Conservation (phyloP, 345 rosid species). For the Hibiscus tridactylites region DNA sequence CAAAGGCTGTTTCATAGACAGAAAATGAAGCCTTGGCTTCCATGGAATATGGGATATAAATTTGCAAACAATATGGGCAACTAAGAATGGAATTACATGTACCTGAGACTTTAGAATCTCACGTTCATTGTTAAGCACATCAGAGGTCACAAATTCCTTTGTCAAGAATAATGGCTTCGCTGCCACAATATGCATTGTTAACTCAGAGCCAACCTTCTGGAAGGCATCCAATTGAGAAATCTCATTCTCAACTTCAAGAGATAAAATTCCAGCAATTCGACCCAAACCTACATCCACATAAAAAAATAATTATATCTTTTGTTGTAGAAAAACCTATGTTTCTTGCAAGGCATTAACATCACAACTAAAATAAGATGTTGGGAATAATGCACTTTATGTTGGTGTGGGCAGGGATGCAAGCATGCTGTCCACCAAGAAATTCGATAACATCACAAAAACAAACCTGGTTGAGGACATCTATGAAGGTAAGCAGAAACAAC, state of each 20-base stretch:
- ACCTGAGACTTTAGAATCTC: constrained; percentile 95
- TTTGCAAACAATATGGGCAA: background rate
- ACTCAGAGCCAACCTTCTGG: constrained; percentile 69
- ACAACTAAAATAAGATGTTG: background rate
- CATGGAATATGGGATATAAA: no score
- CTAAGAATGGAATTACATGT: constrained; percentile 1
- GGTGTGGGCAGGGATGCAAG: background rate
- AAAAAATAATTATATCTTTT: constrained; percentile 1
- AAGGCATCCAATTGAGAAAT: constrained; percentile 47
- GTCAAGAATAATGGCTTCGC: constrained; percentile 74
- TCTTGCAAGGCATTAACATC: background rate
- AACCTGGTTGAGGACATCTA: constrained; percentile 72
- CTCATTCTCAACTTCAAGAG: constrained; percentile 61
- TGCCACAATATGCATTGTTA: constrained; percentile 98
- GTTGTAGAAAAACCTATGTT: background rate
- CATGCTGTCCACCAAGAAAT: constrained; percentile 1
- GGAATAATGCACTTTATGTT: background rate
- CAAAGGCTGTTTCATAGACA: background rate
- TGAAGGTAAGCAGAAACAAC: constrained; percentile 82
- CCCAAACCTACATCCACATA: constrained; percentile 60
- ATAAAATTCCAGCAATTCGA: constrained; percentile 79
- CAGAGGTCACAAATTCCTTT: constrained; percentile 61
- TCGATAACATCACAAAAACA: background rate
- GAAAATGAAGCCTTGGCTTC: background rate
- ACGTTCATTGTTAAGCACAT: constrained; percentile 73